Conservation (phyloP, 495 filamentous ascomycete genomes). For the Hapsidospora chrysogenum region DNA sequence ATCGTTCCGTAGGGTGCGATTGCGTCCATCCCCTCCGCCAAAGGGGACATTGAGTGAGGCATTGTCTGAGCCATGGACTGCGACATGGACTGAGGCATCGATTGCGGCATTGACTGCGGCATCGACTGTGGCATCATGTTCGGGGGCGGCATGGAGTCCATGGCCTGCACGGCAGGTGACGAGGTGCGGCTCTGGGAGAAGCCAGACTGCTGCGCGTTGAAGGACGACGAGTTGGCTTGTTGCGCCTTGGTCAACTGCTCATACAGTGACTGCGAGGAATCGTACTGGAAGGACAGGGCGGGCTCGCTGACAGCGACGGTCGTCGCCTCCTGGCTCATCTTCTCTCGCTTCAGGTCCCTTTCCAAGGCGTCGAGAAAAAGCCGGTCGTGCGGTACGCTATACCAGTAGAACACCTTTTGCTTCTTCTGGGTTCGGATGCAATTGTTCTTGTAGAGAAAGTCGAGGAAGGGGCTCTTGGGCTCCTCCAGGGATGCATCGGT, state of each 20-base stretch:
- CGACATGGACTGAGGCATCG: slow-evolving; percentile 33
- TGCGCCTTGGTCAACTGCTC: slow-evolving; percentile 99
- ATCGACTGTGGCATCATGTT: slow-evolving; percentile 59
- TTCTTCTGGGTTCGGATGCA: slow-evolving; percentile 99
- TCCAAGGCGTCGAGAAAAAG: slow-evolving; percentile 95
- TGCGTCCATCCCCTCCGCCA: slow-evolving; percentile 63
- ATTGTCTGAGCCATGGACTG: slow-evolving; percentile 56
- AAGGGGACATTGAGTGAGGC: slow-evolving; percentile 53
- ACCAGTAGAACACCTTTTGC: slow-evolving; percentile 99
- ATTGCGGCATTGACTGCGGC: slow-evolving; percentile 59
- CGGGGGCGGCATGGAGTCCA: slow-evolving; percentile 51
- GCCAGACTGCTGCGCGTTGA: slow-evolving; percentile 68
- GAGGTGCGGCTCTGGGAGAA: slow-evolving; percentile 58
- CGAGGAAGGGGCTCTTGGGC: slow-evolving; percentile 93
- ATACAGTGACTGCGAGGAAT: slow-evolving; percentile 96
- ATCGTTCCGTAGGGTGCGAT: slow-evolving; percentile 60
- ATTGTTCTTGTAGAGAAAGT: slow-evolving; percentile 99
- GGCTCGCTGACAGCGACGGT: slow-evolving; percentile 93
- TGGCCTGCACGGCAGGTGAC: slow-evolving; percentile 79
- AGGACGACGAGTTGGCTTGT: slow-evolving; percentile 93
- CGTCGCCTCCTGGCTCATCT: slow-evolving; percentile 96
- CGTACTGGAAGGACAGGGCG: slow-evolving; percentile 94
- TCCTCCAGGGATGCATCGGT: slow-evolving; percentile 98
- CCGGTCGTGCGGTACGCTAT: slow-evolving; percentile 94
- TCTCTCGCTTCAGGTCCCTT: slow-evolving; percentile 93